phyloP scores from a whole-genome alignment of 2,329 filamentous ascomycete species.

The Rhinocladiella mackenziei region DNA sequence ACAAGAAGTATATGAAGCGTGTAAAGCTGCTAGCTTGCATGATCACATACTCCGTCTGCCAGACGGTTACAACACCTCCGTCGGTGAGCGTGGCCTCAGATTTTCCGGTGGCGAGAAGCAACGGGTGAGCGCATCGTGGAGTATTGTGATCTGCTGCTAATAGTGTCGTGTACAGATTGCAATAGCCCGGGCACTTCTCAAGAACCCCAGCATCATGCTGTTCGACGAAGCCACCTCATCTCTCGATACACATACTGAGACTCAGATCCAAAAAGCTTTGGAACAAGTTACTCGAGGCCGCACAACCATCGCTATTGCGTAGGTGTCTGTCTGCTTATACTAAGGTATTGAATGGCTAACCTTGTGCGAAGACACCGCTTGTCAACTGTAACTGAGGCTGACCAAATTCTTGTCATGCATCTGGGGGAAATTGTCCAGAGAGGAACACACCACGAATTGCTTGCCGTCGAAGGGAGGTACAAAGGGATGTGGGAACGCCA shows the following conservation, averaged over 20 bases:
- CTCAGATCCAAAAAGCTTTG: constrained; percentile 46
- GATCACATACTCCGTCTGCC: constrained; percentile 59
- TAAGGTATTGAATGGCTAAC: too few species aligned
- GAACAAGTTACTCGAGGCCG: constrained; percentile 44
- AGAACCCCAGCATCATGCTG: constrained; percentile 41
- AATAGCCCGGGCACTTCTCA: constrained; percentile 44
- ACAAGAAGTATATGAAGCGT: constrained; percentile 57
- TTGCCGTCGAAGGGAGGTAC: constrained; percentile 58
- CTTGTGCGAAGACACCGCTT: too few species aligned
- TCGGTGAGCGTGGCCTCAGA: constrained; percentile 49
- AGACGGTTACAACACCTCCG: constrained; percentile 46
- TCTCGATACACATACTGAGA: constrained; percentile 45
- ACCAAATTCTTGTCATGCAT: constrained; percentile 62
- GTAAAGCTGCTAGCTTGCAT: constrained; percentile 59
- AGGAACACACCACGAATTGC: constrained; percentile 58
- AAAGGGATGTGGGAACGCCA: neutral
- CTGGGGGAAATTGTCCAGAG: constrained; percentile 60
- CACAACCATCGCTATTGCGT: constrained; percentile 54
- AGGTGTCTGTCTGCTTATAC: too few species aligned
- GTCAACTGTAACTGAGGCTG: constrained; percentile 47
- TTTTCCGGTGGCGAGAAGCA: constrained; percentile 53
- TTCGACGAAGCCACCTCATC: constrained; percentile 52
- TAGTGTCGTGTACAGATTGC: too few species aligned
- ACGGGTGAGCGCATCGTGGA: too few species aligned
- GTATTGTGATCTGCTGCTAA: too few species aligned